phyloP scores from a whole-genome alignment of 2,329 filamentous ascomycete genomes.

The Pyrenophora seminiperda region DNA sequence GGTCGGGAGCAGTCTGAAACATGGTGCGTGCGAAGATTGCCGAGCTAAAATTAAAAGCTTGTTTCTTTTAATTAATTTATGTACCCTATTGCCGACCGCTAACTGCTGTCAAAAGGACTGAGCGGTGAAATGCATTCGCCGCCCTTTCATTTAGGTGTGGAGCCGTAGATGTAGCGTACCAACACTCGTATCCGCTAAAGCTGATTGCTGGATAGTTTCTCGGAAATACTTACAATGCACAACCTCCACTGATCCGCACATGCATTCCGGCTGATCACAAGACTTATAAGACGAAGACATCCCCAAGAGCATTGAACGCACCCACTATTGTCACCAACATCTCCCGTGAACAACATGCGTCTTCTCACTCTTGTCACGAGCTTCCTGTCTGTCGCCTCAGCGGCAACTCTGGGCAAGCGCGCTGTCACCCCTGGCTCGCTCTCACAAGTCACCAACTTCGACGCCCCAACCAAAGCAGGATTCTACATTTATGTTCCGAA shows the following conservation, averaged over 20 bases:
- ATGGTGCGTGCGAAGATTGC: slow-evolving; percentile 1
- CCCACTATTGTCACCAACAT: neutral
- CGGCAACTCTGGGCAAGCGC: slow-evolving; percentile 31
- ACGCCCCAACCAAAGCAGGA: slow-evolving; percentile 52
- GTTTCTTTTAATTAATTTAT: no score
- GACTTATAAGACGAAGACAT: slow-evolving; percentile 5
- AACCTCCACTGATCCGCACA: slow-evolving; percentile 12
- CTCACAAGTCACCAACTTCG: slow-evolving; percentile 51
- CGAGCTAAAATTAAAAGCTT: slow-evolving; percentile 14
- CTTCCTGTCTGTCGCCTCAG: slow-evolving; percentile 28
- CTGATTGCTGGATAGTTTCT: slow-evolving; percentile 13
- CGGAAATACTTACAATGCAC: slow-evolving; percentile 1
- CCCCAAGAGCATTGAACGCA: neutral
- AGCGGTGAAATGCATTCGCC: neutral
- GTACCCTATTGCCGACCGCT: neutral
- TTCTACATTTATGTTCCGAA: slow-evolving; percentile 61
- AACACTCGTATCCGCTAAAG: slow-evolving; percentile 6
- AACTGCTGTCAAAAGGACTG: neutral
- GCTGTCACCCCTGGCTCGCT: slow-evolving; percentile 38
- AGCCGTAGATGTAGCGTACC: slow-evolving; percentile 10
- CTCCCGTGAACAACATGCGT: slow-evolving; percentile 26
- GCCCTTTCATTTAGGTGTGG: slow-evolving; percentile 7
- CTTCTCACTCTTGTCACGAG: slow-evolving; percentile 26
- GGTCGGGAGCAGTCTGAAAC: slow-evolving; percentile 6
- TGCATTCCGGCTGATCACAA: slow-evolving; percentile 1